These are phyloP conservation scores for Dictyostelium intermedium DNA, from an alignment of 78 protist genomes.

Conservation along the genomic window DNA sequence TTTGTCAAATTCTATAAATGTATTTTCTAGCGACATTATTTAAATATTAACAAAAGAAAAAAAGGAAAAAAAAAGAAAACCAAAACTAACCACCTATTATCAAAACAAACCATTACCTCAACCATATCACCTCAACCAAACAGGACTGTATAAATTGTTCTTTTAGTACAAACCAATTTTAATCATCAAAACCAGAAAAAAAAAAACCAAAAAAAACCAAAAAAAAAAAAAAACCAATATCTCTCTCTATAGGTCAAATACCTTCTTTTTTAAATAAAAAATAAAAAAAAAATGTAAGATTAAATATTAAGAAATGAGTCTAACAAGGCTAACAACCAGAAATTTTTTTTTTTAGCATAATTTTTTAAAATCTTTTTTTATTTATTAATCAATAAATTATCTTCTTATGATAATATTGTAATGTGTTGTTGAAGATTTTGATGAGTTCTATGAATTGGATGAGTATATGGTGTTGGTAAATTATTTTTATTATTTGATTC, in stretches of 20 bases:
- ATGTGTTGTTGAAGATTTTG: conserved; percentile 18
- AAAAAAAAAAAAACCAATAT: no score
- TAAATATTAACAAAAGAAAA: background rate
- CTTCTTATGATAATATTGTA: conserved; percentile 9
- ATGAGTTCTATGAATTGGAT: conserved; percentile 3
- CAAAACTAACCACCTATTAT: background rate
- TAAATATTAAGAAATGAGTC: no score
- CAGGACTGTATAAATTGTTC: background rate
- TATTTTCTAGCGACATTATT: conserved; percentile 13
- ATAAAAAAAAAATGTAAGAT: no score
- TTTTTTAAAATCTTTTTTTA: background rate
- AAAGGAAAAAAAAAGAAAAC: background rate
- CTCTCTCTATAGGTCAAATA: no score
- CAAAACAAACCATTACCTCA: background rate
- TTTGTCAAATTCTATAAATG: conserved; percentile 30
- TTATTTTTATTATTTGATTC: background rate
- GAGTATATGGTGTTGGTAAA: background rate
- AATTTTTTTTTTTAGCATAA: background rate
- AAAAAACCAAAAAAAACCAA: background rate
- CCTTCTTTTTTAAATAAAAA: no score
- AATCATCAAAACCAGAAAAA: background rate
- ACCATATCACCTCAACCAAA: background rate
- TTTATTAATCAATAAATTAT: background rate
- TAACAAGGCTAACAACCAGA: no score
- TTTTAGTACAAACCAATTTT: background rate